A percentile compares a stretch with the other conserved stretches of the same genome.
Conservation (phyloP, 2,329 filamentous ascomycete species). For the Talaromyces islandicus region DNA sequence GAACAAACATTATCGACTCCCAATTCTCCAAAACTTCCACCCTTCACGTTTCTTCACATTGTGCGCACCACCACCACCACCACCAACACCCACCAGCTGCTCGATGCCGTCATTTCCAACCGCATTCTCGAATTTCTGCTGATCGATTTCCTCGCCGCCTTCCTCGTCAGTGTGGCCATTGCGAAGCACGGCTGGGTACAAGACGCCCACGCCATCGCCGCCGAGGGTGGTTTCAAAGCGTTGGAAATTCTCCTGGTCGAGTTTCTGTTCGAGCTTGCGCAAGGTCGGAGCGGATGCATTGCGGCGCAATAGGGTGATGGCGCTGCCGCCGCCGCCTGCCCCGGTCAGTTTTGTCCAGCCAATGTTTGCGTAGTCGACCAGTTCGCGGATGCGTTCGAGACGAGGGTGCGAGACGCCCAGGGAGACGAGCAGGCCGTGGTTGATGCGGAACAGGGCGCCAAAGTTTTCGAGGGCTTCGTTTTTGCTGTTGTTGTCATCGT, state of each 20-base stretch:
- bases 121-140: slow-evolving; percentile 80
- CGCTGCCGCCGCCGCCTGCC: slow-evolving; percentile 90
- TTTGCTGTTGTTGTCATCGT: slow-evolving; percentile 55
- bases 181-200: slow-evolving; percentile 86
- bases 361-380: slow-evolving; percentile 81
- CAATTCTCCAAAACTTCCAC: slow-evolving; percentile 74
- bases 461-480: slow-evolving; percentile 63
- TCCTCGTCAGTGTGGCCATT: slow-evolving; percentile 71
- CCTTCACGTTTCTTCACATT: slow-evolving; percentile 61
- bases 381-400: slow-evolving; percentile 81
- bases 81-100: slow-evolving; percentile 69
- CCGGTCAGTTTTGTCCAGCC: slow-evolving; percentile 98
- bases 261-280: slow-evolving; percentile 56
- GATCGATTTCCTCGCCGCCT: slow-evolving; percentile 86
- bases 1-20: slow-evolving; percentile 17
- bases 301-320: slow-evolving; percentile 80
- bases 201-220: slow-evolving; percentile 86
- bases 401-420: slow-evolving; percentile 92
- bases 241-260: slow-evolving; percentile 67
- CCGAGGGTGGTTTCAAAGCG: slow-evolving; percentile 86
- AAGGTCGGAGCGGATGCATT: slow-evolving; percentile 54
- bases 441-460: slow-evolving; percentile 85
- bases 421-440: slow-evolving; percentile 86
- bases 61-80: slow-evolving; percentile 45
- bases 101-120: slow-evolving; percentile 82